phyloP scores from a whole-genome alignment of 495 filamentous ascomycete species.

The Penicillium robsamsonii region DNA sequence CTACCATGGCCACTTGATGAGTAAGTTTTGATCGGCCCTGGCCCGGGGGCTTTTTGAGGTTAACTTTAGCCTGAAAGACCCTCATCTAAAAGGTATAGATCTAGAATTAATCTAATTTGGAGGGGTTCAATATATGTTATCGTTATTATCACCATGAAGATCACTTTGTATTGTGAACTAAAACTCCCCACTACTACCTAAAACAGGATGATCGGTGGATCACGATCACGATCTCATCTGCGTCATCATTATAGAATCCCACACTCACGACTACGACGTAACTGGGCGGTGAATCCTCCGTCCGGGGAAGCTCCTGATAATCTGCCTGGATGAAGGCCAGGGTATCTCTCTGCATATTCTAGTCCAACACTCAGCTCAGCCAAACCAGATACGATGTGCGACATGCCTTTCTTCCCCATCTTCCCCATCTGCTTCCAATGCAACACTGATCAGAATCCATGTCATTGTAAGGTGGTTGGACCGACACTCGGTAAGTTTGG shows the following conservation, averaged over 20 bases:
- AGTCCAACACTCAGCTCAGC: not conserved
- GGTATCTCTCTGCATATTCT: not conserved
- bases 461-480: conserved; percentile 61
- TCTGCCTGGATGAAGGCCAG: not conserved
- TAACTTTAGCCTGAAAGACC: not conserved
- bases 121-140: not conserved
- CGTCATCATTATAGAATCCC: conserved; percentile 27
- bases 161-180: not conserved
- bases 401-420: conserved; percentile 39
- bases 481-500: conserved; percentile 51
- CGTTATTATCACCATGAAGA: not conserved
- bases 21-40: not conserved
- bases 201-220: conserved; percentile 17
- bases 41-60: not conserved
- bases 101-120: not conserved
- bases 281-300: not conserved
- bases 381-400: conserved; percentile 32
- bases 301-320: conserved; percentile 10
- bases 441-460: conserved; percentile 59
- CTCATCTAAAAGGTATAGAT: not conserved
- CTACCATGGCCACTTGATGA: not conserved
- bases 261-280: not conserved
- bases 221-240: conserved; percentile 21
- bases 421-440: conserved; percentile 56
- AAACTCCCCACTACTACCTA: not conserved